Evolutionary conservation across 805 yeast genomes (phyloP), one percentile per base, ranked within the genome.

Genomic region (Debaryomyces prosopidis): DNA sequence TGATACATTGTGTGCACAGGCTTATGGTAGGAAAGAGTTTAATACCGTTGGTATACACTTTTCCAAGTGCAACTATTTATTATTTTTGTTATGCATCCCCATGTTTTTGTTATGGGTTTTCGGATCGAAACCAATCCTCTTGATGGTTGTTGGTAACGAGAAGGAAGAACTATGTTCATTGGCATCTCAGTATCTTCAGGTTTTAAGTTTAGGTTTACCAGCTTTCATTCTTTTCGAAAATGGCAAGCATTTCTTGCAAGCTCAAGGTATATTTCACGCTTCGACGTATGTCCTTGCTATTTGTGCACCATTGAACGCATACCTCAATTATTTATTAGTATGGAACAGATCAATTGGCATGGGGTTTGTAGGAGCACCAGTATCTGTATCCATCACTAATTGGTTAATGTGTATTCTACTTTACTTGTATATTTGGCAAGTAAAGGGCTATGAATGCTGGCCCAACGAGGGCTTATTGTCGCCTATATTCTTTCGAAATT

Each of bases 221-320:
- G 92, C 89, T 0, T 86, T 79, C 59, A 81, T 85, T 23, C 55
- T 81, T n/a, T 80, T 80, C 55, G 92, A 87, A 65, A 82, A 84
- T 51, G 82, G 84, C 40, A 86, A 86, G 60, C 81, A 87, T 60
- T 87, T 76, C 55, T 68, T 87, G 54, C 92, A 87, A 62, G 77
- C 88, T 39, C 92, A 87, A 67, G 89, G 89, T 18, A 77, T 85
- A 6, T 87, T 86, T 64, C 88, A 86, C 62, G 92, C 92, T 6
- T 83, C 90, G 9, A 86, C 91, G 0, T 82, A 84, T 52, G 85
- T 85, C 19, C 67, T 87, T 34, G 65, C 80, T 33, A 55, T 86
- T 23, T 85, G 89, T 65, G 91, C 91, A 3, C 92, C 94, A 7
- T 63, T 86, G 48, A 87, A 87, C 58, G 86, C 85, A 0, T 48